Evolutionary conservation across 78 protist species (phyloP).

Genomic region (Monocercomonoides exilis): DNA sequence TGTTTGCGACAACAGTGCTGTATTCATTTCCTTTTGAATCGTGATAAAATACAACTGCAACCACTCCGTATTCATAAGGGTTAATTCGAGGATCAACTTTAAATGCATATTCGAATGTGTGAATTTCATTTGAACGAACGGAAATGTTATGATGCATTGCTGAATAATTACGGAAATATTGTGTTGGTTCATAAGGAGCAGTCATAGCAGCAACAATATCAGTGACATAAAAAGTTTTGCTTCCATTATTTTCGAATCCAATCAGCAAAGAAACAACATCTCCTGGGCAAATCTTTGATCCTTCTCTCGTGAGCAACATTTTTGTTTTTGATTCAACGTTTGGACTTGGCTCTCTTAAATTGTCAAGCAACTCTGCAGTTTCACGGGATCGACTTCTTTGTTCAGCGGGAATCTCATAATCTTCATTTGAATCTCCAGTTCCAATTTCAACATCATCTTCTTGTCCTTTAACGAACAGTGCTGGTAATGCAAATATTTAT

Average conservation of each 20-base stretch:
- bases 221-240: not conserved
- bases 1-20: not conserved
- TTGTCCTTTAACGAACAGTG: too few relatives aligned
- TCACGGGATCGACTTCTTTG: too few relatives aligned
- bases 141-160: not conserved
- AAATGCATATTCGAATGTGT: not conserved
- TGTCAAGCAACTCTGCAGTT: not conserved
- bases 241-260: not conserved
- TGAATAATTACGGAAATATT: not conserved
- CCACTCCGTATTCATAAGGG: not conserved
- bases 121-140: not conserved
- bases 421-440: too few relatives aligned
- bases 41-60: not conserved
- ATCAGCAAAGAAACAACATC: not conserved
- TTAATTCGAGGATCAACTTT: not conserved
- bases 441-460: too few relatives aligned
- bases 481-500: too few relatives aligned
- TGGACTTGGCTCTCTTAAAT: not conserved
- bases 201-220: not conserved
- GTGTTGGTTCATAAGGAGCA: not conserved
- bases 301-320: not conserved
- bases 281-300: not conserved
- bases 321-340: not conserved
- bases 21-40: not conserved
- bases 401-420: too few relatives aligned